A percentile compares a stretch with the other conserved stretches of the same genome.
Conservation (phyloP, 73 alveolate species). For the Paraurostyla sp. region DNA sequence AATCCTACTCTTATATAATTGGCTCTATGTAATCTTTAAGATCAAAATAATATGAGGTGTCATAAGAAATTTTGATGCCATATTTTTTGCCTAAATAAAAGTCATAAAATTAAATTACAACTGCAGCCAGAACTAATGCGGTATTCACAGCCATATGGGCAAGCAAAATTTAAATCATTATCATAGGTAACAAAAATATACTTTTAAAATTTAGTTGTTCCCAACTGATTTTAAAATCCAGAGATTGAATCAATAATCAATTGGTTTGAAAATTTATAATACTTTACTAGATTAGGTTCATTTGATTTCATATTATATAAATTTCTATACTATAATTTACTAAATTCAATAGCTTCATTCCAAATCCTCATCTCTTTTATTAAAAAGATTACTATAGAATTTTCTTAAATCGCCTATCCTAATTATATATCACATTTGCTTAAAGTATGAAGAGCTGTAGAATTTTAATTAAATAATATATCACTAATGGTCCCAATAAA, state of each 20-base stretch:
- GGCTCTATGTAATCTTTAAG: neutral
- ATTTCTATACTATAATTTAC: neutral
- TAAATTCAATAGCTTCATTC: neutral
- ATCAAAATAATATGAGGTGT: neutral
- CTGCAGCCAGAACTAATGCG: neutral
- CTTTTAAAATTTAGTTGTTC: no score
- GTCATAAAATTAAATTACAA: no score
- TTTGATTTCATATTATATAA: neutral
- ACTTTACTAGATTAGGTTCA: neutral
- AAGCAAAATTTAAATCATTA: neutral
- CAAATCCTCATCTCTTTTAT: conserved; percentile 21
- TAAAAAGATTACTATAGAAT: neutral
- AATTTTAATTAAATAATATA: no score
- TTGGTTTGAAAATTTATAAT: neutral
- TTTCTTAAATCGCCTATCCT: neutral
- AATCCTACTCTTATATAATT: neutral
- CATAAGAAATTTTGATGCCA: no score
- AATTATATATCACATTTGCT: neutral
- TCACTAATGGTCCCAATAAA: neutral
- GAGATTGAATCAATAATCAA: neutral
- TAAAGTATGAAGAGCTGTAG: neutral
- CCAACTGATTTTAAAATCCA: neutral
- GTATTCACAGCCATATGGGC: neutral
- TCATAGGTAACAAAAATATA: neutral
- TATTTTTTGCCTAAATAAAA: no score